Base-by-base conservation (phyloP, 106 monocot genomes). In the Posidonia australis region DNA sequence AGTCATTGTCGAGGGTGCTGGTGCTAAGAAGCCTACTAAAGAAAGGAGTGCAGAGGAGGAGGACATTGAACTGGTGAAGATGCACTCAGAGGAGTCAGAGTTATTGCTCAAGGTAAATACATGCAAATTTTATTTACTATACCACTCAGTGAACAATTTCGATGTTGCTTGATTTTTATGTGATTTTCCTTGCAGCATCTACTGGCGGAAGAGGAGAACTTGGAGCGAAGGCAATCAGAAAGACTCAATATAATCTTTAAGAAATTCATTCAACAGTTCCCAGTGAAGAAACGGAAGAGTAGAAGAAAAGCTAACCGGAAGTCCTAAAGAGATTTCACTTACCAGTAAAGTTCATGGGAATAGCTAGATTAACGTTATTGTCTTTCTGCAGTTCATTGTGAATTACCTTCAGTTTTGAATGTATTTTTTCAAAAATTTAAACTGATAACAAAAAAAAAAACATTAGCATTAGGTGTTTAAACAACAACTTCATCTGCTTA, bases 1-100 rank as follows among this genome's bases (percentile, higher is more conserved):
- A 24, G 42, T 68, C 43, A 68, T 68, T 44, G 19, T 55, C 24
- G 68, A 68, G 55, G 68, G 68, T 68, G 68, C 68, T 16, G 68
- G 68, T 31, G 68, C 54, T 4, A 68, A 41, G 56, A 68, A 68
- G 43, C 54, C 68, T 57, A 68, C 68, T 12, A 54, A 54, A 68
- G 68, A 68, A 56, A 68, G 16, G 55, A 68, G 43, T 24, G 68
- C 68, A 17, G 68, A 68, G 25, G 68, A 68, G 43, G n/a, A 68
- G 36, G 68, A 68, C 56, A 68, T 68, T 43, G 68, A 68, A 56
- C 9, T 68, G 20, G 68, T 68, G 68, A 68, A 68, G 22, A 68
- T 68, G 68, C 68, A 68, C 14, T 68, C 54, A 0, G 36, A 51
- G 18, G 68, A 68, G 43, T 56, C 68, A 1, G 68, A 68, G 18